These are phyloP conservation scores for Sordaria brevicollis DNA, from an alignment of 495 filamentous ascomycete species.

Conservation along the genomic window DNA sequence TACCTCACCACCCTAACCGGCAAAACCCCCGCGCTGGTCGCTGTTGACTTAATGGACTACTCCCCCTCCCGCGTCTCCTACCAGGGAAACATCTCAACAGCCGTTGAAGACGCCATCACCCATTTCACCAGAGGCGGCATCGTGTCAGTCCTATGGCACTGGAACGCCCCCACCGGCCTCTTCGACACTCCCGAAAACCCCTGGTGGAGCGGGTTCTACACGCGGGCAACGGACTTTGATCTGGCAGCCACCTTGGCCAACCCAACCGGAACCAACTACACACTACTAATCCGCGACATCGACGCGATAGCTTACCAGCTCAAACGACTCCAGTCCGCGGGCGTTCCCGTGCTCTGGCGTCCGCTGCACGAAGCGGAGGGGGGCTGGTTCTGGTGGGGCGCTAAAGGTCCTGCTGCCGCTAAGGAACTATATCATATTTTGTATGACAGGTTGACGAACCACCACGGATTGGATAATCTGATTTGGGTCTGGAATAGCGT, in stretches of 20 bases:
- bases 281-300: conserved; percentile 36
- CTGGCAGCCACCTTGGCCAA: conserved; percentile 25
- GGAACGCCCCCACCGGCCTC: conserved; percentile 27
- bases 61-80: conserved; percentile 30
- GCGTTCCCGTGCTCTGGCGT: conserved; percentile 33
- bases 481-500: conserved; percentile 44
- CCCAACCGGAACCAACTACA: conserved; percentile 33
- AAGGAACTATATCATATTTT: conserved; percentile 32
- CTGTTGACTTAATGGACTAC: conserved; percentile 39
- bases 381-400: conserved; percentile 45
- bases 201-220: conserved; percentile 43
- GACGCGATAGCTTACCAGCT: conserved; percentile 40
- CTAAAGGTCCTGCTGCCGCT: conserved; percentile 32
- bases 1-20: conserved; percentile 32
- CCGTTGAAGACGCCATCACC: conserved; percentile 36
- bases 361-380: conserved; percentile 42
- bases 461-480: conserved; percentile 34
- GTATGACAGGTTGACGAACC: conserved; percentile 31
- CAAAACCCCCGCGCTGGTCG: conserved; percentile 35
- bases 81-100: conserved; percentile 22
- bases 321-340: conserved; percentile 26
- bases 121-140: conserved; percentile 34
- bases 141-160: conserved; percentile 38
- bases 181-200: conserved; percentile 30
- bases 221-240: conserved; percentile 34